Evolutionary conservation across 148 eudicot genomes (phyloP).

Genomic region (Rhododendron williamsianum): DNA sequence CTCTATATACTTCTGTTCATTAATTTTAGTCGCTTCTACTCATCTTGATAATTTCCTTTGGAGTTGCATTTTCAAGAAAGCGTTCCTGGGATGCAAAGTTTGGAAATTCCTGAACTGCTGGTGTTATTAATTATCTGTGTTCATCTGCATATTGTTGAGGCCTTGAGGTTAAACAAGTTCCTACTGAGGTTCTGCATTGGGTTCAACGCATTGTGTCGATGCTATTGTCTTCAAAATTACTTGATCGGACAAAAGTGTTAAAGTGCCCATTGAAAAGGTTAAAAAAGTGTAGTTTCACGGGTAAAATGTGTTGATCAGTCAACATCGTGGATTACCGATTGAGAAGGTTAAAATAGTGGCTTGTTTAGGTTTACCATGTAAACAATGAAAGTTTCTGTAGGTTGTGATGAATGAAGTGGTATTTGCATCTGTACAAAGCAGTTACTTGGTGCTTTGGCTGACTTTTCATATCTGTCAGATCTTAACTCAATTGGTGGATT

Average conservation of each 20-base stretch:
- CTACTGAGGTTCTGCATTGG: background rate
- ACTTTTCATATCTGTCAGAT: constrained; percentile 36
- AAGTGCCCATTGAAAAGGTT: too few relatives aligned
- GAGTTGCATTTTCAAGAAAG: background rate
- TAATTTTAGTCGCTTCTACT: background rate
- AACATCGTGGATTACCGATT: background rate
- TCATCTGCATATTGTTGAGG: background rate
- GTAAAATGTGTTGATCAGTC: background rate
- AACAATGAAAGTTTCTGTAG: background rate
- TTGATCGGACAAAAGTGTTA: background rate
- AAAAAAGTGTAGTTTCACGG: background rate
- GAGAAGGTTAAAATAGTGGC: background rate
- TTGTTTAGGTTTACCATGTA: background rate
- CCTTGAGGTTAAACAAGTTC: background rate
- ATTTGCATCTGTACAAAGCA: background rate
- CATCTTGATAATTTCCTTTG: background rate
- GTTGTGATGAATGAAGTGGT: background rate
- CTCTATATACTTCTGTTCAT: background rate
- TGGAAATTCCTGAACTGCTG: background rate
- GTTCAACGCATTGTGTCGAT: background rate
- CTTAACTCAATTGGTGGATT: constrained; percentile 90
- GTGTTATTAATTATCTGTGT: background rate
- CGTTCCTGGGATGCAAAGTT: background rate
- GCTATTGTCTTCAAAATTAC: background rate
- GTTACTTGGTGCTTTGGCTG: constrained; percentile 5